Evolutionary conservation across 768 basidiomycete genomes (phyloP).

Genomic region (Panellus pusillus): DNA sequence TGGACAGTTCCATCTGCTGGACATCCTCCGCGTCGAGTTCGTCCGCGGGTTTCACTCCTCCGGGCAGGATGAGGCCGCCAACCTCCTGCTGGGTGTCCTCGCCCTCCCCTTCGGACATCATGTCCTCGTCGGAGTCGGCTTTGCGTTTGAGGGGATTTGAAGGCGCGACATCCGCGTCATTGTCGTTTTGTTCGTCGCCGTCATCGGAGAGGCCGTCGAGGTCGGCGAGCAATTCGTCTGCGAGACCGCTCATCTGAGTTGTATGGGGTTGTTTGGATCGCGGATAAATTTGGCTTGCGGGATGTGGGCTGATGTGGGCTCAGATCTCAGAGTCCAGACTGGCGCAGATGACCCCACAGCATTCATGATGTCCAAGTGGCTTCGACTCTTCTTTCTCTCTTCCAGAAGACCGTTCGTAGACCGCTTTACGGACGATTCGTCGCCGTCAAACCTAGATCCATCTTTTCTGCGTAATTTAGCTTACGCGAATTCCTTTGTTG

Average conservation of each 20-base stretch:
- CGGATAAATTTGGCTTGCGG: too few relatives aligned
- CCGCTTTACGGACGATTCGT: too few relatives aligned
- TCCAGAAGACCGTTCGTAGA: background rate
- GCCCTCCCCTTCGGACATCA: slow-evolving; percentile 60
- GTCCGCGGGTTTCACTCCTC: slow-evolving; percentile 91
- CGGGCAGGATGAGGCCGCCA: slow-evolving; percentile 71
- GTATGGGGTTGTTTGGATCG: slow-evolving; percentile 1
- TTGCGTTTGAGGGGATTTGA: slow-evolving; percentile 59
- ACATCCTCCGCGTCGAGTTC: slow-evolving; percentile 95
- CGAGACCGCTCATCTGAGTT: slow-evolving; percentile 69
- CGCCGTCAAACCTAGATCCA: too few relatives aligned
- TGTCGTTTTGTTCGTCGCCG: slow-evolving; percentile 43
- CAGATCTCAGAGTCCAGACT: too few relatives aligned
- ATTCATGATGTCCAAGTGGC: too few relatives aligned
- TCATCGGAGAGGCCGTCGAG: slow-evolving; percentile 83
- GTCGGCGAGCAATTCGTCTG: slow-evolving; percentile 91
- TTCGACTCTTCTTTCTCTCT: background rate
- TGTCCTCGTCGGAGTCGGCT: slow-evolving; percentile 54
- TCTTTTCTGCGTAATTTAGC: too few relatives aligned
- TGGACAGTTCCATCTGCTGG: slow-evolving; percentile 87
- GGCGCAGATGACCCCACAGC: too few relatives aligned
- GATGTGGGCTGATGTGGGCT: too few relatives aligned
- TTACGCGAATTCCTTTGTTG: too few relatives aligned
- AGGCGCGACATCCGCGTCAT: slow-evolving; percentile 23
- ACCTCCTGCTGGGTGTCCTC: slow-evolving; percentile 45